Evolutionary conservation across 352 stramenopile genomes (phyloP).

Genomic region (Phytophthora hibernalis): DNA sequence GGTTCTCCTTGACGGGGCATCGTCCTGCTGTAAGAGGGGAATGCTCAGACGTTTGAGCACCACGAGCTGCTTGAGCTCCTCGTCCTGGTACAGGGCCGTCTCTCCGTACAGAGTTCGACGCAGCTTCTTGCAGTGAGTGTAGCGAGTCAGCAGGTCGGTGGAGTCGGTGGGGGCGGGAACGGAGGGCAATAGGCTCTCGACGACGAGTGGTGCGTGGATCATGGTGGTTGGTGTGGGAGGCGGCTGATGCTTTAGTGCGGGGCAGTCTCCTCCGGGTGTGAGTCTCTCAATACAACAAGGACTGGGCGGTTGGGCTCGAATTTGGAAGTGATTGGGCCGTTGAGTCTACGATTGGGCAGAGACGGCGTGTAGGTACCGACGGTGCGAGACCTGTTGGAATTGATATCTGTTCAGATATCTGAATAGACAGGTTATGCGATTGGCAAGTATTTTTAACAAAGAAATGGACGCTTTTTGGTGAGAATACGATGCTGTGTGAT

Average conservation of each 20-base stretch:
- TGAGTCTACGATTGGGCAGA: constrained; percentile 8
- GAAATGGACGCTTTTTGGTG: background rate
- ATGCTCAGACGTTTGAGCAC: constrained; percentile 68
- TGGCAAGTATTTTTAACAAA: background rate
- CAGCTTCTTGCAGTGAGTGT: constrained; percentile 48
- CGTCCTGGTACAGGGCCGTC: constrained; percentile 59
- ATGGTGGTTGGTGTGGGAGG: constrained; percentile 22
- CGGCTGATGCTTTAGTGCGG: constrained; percentile 4
- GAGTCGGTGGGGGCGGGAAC: background rate
- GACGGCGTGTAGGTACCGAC: constrained; percentile 17
- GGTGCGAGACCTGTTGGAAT: constrained; percentile 9
- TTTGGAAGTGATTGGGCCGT: constrained; percentile 21
- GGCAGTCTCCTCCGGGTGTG: constrained; percentile 23
- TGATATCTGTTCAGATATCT: background rate
- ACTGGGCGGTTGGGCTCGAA: constrained; percentile 20
- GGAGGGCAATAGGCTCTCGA: constrained; percentile 22
- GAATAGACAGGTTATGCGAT: background rate
- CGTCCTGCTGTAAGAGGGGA: constrained; percentile 45
- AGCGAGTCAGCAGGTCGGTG: constrained; percentile 40
- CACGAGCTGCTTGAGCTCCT: constrained; percentile 46
- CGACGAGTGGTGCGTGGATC: constrained; percentile 32
- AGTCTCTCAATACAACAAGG: too few species aligned
- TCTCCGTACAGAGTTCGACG: constrained; percentile 66
- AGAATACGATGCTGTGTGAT: too few species aligned
- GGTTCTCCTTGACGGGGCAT: constrained; percentile 52